phyloP scores from a whole-genome alignment of 1,284 basidiomycete genomes.

The Fomitiporia mediterranea region DNA sequence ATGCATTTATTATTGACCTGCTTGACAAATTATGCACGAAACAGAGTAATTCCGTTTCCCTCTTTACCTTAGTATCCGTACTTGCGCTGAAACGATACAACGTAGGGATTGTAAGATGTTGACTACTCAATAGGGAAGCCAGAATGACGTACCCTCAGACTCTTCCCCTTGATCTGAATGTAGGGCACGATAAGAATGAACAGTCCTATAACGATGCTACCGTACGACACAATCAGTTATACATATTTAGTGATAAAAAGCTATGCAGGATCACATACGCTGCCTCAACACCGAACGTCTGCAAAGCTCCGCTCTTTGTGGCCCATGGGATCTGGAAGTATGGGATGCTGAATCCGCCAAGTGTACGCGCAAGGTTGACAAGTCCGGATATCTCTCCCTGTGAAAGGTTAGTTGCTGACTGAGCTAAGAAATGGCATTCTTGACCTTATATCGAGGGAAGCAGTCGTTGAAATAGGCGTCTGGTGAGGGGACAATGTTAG shows the following conservation, averaged over 20 bases:
- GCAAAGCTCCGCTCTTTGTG: constrained; percentile 46
- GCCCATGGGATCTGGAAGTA: constrained; percentile 66
- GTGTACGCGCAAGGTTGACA: constrained; percentile 51
- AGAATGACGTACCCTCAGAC: constrained; percentile 36
- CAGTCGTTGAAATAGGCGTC: constrained; percentile 43
- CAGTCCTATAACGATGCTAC: constrained; percentile 44
- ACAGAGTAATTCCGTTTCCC: too few relatives aligned
- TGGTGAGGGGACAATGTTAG: constrained; percentile 16
- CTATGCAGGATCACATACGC: constrained; percentile 34
- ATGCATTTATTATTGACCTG: too few relatives aligned
- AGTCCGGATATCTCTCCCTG: constrained; percentile 56
- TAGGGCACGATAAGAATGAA: constrained; percentile 48
- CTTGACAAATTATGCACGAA: too few relatives aligned
- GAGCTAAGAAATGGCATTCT: neutral
- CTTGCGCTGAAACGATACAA: too few relatives aligned
- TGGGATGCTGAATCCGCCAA: constrained; percentile 59
- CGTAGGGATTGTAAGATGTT: too few relatives aligned
- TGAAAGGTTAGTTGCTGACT: neutral
- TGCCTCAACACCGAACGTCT: constrained; percentile 55
- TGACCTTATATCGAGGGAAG: constrained; percentile 46
- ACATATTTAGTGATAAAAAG: too few relatives aligned
- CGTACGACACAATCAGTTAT: neutral
- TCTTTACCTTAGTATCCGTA: too few relatives aligned
- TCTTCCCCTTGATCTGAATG: constrained; percentile 44
- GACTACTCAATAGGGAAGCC: too few relatives aligned